Percentiles rank a stretch among this genome's conserved stretches.
Conservation (phyloP, 495 filamentous ascomycete genomes). For the Xanthoparmelia taractica region DNA sequence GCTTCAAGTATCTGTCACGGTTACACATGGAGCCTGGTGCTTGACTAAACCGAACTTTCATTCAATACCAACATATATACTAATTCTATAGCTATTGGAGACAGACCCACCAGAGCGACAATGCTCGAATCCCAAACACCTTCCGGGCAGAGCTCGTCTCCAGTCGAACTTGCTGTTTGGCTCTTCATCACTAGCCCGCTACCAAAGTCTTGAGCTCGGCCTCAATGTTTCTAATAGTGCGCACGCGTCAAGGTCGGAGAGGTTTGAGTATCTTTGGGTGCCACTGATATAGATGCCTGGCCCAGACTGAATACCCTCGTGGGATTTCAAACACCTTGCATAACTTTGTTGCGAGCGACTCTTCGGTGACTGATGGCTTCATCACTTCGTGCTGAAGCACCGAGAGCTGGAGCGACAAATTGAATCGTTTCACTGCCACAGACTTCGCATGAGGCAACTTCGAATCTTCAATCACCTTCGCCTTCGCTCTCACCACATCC, state of each 20-base stretch:
- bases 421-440: background rate
- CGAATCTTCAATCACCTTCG: background rate
- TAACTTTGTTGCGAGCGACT: too few species aligned
- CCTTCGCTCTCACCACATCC: background rate
- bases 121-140: background rate
- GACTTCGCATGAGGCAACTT: background rate
- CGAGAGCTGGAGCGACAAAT: background rate
- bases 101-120: background rate
- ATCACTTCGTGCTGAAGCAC: background rate
- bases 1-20: background rate
- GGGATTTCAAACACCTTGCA: too few species aligned
- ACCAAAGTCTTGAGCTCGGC: constrained; percentile 57
- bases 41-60: background rate
- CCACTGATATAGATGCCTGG: too few species aligned
- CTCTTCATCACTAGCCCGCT: constrained; percentile 54
- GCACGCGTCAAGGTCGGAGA: too few species aligned
- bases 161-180: constrained; percentile 60
- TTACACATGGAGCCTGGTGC: background rate
- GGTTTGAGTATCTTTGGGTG: too few species aligned
- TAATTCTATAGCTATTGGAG: background rate
- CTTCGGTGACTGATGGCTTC: too few species aligned
- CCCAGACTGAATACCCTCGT: too few species aligned
- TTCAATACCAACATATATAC: background rate
- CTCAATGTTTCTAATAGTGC: too few species aligned
- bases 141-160: too few species aligned